Evolutionary conservation across 2,329 filamentous ascomycete genomes (phyloP), one percentile per base, ranked within the genome.

Genomic region (Paecilomyces sp.): DNA sequence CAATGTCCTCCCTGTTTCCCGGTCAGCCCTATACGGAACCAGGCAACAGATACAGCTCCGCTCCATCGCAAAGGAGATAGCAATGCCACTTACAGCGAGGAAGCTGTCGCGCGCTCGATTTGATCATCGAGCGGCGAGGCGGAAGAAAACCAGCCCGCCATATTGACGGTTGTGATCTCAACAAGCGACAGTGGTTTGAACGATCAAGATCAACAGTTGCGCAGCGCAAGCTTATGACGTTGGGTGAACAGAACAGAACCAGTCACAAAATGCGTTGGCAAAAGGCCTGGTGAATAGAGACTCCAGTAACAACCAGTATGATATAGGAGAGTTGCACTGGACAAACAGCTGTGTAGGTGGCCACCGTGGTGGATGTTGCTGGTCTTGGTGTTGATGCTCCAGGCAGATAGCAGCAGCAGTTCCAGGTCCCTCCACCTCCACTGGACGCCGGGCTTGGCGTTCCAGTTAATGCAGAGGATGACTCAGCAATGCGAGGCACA

Each of bases 91-190:
- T 85, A 96, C 89, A 99, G 82, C 77, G 92, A 97, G 72, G 91
- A 96, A 66, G 90, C 88, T 15, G 94, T 99, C 57, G 94, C 94
- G 76, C 89, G 91, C 75, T 97, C 93, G 71, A 99, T 89, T 83
- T 97, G 94, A 79, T 96, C 92, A 77, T 99, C 94, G 77, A 99
- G 84, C 78, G 92, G 91, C 72, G 88, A 90, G 76, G 91, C 91
- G 74, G 91, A 93, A 67, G 89, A 90, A 74, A 96, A 97, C 93
- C 93, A 99, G 83, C 92, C 92, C 73, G 91, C 88, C 92, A 97
- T 97, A 83, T 83, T 89, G 68, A 77, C 80, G 66, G 67, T 64
- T 53, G 53, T 7, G 8, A 47, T 18, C 41, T 18, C 15, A 47
- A 15, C 41, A 18, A n/a, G 13, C 41, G 41, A 47, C n/a, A 9